phyloP scores from a whole-genome alignment of 2,329 filamentous ascomycete genomes.

The Sphaerulina populicola region DNA sequence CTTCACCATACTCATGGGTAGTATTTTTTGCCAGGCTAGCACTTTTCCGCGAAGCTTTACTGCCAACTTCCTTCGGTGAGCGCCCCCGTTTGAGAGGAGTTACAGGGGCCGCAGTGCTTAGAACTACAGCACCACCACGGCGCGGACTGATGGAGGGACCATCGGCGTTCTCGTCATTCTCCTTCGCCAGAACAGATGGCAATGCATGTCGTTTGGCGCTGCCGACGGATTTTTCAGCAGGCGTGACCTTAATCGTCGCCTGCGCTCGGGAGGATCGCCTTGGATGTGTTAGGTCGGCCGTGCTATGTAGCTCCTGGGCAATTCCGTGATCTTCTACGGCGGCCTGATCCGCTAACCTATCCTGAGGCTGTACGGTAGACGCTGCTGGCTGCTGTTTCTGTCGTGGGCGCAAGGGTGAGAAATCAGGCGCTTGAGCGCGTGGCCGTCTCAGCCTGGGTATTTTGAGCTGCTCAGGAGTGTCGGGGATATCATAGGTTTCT shows the following conservation, averaged over 20 bases:
- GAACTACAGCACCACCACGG: background rate
- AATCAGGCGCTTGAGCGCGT: background rate
- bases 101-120: background rate
- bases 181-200: background rate
- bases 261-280: background rate
- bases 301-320: background rate
- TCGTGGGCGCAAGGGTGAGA: background rate
- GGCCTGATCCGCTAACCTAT: background rate
- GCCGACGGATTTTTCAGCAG: background rate
- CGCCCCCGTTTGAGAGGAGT: background rate
- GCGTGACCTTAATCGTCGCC: background rate
- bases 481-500: slow-evolving; percentile 1
- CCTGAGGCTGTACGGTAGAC: background rate
- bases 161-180: background rate
- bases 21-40: background rate
- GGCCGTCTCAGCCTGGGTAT: background rate
- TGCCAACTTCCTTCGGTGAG: background rate
- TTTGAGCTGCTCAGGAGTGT: background rate
- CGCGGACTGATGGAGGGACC: background rate
- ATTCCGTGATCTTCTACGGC: background rate
- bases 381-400: background rate
- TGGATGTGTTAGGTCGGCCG: background rate
- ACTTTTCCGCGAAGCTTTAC: background rate
- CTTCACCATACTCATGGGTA: background rate
- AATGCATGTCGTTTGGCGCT: background rate